These are phyloP conservation scores for Picochlorum sp. DNA, from an alignment of 139 green algal species.

Conservation along the genomic window DNA sequence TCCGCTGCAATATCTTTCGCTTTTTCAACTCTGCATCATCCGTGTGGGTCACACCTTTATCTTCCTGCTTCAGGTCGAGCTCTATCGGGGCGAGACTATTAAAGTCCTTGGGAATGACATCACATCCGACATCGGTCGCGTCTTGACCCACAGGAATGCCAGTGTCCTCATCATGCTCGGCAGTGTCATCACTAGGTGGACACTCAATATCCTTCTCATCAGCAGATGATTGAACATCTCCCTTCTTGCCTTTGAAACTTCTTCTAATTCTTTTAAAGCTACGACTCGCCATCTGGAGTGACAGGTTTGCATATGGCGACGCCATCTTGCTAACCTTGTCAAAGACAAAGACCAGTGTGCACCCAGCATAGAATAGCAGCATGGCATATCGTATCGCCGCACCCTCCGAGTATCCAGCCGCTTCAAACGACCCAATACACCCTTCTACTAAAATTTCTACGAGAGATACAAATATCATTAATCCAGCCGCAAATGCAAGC, in stretches of 20 bases:
- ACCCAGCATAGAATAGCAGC: constrained; percentile 56
- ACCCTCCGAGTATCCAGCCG: constrained; percentile 15
- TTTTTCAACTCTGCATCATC: neutral
- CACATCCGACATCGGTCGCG: neutral
- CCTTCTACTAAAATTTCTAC: constrained; percentile 54
- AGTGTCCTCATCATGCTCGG: neutral
- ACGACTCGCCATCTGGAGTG: neutral
- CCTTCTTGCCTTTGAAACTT: too few species aligned
- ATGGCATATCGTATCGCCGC: constrained; percentile 40
- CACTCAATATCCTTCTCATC: too few species aligned
- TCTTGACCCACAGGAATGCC: neutral
- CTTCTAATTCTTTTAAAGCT: neutral
- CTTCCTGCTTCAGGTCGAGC: constrained; percentile 15
- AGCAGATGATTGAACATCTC: too few species aligned
- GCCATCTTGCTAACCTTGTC: constrained; percentile 38
- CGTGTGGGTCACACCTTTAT: neutral
- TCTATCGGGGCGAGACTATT: neutral
- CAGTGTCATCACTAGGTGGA: neutral
- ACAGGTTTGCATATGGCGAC: neutral
- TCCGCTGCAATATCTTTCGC: constrained; percentile 18
- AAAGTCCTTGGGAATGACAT: neutral
- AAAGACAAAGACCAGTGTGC: constrained; percentile 33
- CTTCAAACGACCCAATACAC: constrained; percentile 33
- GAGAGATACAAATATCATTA: constrained; percentile 65
- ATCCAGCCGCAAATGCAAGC: constrained; percentile 47